Percentiles rank a stretch among this genome's conserved stretches.
Evolutionary conservation across 306 rosid species (phyloP).

Genomic region (Luffa acutangula): DNA sequence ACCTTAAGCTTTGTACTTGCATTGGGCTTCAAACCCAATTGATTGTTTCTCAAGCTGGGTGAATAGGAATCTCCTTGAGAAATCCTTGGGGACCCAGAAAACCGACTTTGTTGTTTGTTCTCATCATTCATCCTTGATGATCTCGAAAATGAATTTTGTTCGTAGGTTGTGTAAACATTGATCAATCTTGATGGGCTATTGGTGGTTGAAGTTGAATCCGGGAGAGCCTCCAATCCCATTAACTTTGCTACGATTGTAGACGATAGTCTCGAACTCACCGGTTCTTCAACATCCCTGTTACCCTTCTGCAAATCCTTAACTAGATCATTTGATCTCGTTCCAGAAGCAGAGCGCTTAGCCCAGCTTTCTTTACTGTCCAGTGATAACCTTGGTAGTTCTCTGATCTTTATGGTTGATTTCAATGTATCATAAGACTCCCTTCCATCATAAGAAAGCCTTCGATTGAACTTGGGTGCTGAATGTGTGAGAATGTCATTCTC

Average conservation of each 20-base stretch:
- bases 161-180: slow-evolving; percentile 13
- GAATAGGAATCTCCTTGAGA: slow-evolving; percentile 16
- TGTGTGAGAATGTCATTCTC: slow-evolving; percentile 11
- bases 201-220: slow-evolving; percentile 27
- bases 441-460: slow-evolving; percentile 76
- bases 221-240: slow-evolving; percentile 72
- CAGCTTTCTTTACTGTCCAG: slow-evolving; percentile 69
- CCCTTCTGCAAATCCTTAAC: slow-evolving; percentile 33
- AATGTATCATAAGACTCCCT: slow-evolving; percentile 36
- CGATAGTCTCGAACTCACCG: slow-evolving; percentile 39
- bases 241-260: slow-evolving; percentile 64
- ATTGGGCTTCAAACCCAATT: slow-evolving; percentile 22
- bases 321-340: slow-evolving; percentile 29
- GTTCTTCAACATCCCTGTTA: slow-evolving; percentile 29
- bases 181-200: slow-evolving; percentile 20
- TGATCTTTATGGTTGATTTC: slow-evolving; percentile 43
- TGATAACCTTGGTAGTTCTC: slow-evolving; percentile 78
- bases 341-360: slow-evolving; percentile 26
- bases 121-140: slow-evolving; percentile 25
- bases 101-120: slow-evolving; percentile 23
- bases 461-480: slow-evolving; percentile 17
- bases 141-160: slow-evolving; percentile 22
- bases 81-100: slow-evolving; percentile 27
- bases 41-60: slow-evolving; percentile 30
- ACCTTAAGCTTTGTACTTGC: slow-evolving; percentile 22